Base-by-base conservation (phyloP, 257 asterid species). In the Knoxia roxburghii region DNA sequence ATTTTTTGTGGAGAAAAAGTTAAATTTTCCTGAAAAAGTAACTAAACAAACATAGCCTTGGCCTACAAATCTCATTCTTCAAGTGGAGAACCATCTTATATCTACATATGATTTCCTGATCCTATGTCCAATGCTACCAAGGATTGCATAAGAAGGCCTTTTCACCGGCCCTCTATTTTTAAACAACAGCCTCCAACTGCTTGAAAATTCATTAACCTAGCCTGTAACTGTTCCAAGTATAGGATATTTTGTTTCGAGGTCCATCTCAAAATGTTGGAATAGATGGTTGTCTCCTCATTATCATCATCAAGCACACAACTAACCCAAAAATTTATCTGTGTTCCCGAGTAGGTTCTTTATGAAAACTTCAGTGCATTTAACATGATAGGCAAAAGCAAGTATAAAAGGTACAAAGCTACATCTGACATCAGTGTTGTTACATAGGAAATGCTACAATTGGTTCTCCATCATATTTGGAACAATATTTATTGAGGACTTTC, bases 211-310 rank as follows among this genome's bases (percentile, higher is more conserved):
- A 43, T 29, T 30, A 49, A 64, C 56, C n/a, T 20, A 18, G 30
- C 45, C 18, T 17, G 58, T 17, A 64, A 50, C 41, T 7, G 27
- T 26, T 29, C 43, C 12, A 37, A 46, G 55, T 46, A 64, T 21
- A 11, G 8, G 27, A 45, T 29, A 46, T 17, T n/a, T 45, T 46
- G 20, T 17, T 30, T 29, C 37, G 8, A 45, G 29, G 40, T 64
- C 43, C 13, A 43, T 27, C 17, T 21, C 68, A 64, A 15, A 64
- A 45, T 26, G 40, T 26, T 13, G 41, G 18, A 46, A 45, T 46
- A 24, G 56, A n/a, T 60, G 62, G 56, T 8, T 45, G 23, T 63
- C 55, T 45, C 68, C 53, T n/a, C 68, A 1, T 43, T 24, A 35
- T 35, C 11, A 9, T 37, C 65, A 60, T 33, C 7, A 35, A 37